Conservation (phyloP, 441 rosid species). For the Theobroma grandiflorum region DNA sequence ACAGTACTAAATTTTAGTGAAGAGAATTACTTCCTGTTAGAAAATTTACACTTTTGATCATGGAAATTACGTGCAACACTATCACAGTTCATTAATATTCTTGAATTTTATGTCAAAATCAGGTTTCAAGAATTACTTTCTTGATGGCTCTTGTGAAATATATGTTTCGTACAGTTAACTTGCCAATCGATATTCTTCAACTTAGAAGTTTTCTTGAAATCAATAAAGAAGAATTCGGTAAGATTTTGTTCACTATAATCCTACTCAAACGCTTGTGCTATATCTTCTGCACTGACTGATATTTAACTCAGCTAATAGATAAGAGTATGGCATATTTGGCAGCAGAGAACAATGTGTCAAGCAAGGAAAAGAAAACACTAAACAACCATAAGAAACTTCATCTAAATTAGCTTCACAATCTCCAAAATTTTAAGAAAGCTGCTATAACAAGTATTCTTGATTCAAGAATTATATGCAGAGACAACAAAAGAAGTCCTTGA, state of each 20-base stretch:
- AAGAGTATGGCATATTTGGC: neutral
- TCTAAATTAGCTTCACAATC: neutral
- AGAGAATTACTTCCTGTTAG: neutral
- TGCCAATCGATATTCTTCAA: neutral
- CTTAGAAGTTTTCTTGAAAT: neutral
- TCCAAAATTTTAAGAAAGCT: neutral
- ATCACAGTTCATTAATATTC: neutral
- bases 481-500: neutral
- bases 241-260: neutral
- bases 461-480: neutral
- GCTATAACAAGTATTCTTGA: neutral
- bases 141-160: neutral
- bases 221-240: neutral
- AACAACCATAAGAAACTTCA: neutral
- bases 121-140: neutral
- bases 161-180: neutral
- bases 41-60: neutral
- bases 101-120: neutral
- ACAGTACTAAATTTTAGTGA: neutral
- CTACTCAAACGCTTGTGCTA: neutral
- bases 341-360: neutral
- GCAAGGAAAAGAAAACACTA: neutral
- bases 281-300: neutral
- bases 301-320: neutral
- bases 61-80: neutral